Evolutionary conservation across 176 grass and related monocot genomes (phyloP), one percentile per base, ranked within the genome.

Genomic region (Zizania latifolia): DNA sequence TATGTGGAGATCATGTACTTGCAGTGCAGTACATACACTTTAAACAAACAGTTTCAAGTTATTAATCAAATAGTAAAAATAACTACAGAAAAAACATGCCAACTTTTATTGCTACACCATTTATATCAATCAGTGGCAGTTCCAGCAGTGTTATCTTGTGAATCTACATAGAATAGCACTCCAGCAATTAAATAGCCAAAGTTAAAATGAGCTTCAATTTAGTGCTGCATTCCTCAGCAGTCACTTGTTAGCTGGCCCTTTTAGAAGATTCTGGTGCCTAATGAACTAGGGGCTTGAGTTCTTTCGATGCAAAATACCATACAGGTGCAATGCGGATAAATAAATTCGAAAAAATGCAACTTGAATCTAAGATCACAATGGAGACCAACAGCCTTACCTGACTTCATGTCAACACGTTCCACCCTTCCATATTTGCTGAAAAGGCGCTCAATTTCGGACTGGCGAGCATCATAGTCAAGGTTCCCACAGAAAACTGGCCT

Each of bases 331-430:
- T 2, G 22, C 22, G 48, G 0, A 8, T n/a, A 69, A 54, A 22
- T 33, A 46, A 62, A 50, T 29, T 32, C 43, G 15, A 4, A 41
- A 44, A 21, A 43, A 17, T 14, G 11, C 13, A 58, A 46, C 62
- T 40, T 51, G 62, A 67, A 56, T 11, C 31, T 27, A 36, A 72
- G 17, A 78, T 71, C 16, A 72, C n/a, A 16, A 80, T 34, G 32
- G 1, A 63, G 58, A 81, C 13, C 19, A 60, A 68, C 8, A 71
- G 26, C 62, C 76, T 45, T 86, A 99, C 92, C 95, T 86, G 95
- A 92, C 82, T 99, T 99, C 86, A 94, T 93, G 78, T 99, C 95
- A 41, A 99, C 90, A 55, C 90, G 88, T 48, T 99, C 95, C 54
- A 99, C 89, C 44, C 86, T 89, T 65, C 95, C 92, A 82, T 94